These are phyloP conservation scores for Saturnispora bothae DNA, from an alignment of 805 yeast species.

Conservation along the genomic window DNA sequence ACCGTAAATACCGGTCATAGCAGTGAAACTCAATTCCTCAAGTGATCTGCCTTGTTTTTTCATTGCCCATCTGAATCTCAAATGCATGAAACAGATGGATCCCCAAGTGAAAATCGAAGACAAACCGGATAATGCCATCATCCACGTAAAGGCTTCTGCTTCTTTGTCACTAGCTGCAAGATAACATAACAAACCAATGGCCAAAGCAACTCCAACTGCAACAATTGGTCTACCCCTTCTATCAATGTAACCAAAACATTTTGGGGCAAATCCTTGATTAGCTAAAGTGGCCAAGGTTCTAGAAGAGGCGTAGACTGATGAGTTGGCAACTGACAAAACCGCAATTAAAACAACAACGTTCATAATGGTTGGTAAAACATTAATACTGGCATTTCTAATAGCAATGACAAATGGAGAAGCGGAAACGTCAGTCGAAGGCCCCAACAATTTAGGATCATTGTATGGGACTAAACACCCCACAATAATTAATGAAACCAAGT, in stretches of 20 bases:
- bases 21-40: conserved; percentile 51
- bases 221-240: conserved; percentile 61
- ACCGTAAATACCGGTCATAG: conserved; percentile 56
- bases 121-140: conserved; percentile 58
- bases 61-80: conserved; percentile 57
- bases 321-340: conserved; percentile 60
- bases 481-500: conserved; percentile 38
- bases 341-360: conserved; percentile 59
- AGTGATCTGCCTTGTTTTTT: conserved; percentile 47
- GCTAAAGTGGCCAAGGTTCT: conserved; percentile 55
- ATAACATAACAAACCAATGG: conserved; percentile 47
- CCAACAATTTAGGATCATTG: conserved; percentile 36
- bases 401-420: conserved; percentile 65
- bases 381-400: conserved; percentile 46
- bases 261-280: conserved; percentile 53
- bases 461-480: conserved; percentile 52
- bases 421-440: conserved; percentile 36
- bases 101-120: conserved; percentile 69
- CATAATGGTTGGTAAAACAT: conserved; percentile 51
- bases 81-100: conserved; percentile 49
- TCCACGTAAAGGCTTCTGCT: conserved; percentile 55
- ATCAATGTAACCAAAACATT: conserved; percentile 51
- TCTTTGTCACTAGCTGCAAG: conserved; percentile 44
- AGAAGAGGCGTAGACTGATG: conserved; percentile 56
- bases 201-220: conserved; percentile 41